Base-by-base conservation (phyloP, 2,329 filamentous ascomycete species). In the Colletotrichum tofieldiae region DNA sequence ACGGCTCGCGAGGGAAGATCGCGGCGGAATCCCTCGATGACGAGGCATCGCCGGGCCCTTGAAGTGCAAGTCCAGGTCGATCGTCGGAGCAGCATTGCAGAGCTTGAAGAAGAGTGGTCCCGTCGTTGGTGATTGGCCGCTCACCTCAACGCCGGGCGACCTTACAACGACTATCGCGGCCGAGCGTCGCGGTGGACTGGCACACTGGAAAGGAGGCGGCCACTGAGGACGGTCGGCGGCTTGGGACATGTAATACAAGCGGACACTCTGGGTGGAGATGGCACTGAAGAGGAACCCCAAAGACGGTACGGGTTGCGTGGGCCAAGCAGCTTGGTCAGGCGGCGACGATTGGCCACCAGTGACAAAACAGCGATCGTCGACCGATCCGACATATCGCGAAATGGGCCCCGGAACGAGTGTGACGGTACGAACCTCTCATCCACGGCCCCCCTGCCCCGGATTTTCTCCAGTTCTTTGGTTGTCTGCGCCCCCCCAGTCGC, bases 321-420 rank as follows among this genome's bases (percentile, higher is more conserved):
- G 70, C 70, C 70, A 72, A 72, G 70, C 65, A 70, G 52, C 52
- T 60, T 72, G 60, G 54, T 69, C 59, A 72, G 70, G 59, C 70
- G 66, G 39, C 70, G 60, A 52, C 43, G 39, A 60, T 70, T 60
- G 66, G 54, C 45, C 59, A 70, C 54, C 66, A 64, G 66, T 72
- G 39, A 72, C 65, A 60, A 60, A 39, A 12, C 66, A 64, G 59
- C 59, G 65, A 72, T 72, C 70, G 20, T 60, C 66, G 41, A 64
- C 52, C 47, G 70, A 60, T 72, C 59, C 65, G 59, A 65, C 65
- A 55, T 55, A 43, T 69, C 64, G 37, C 59, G 59, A 60, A 69
- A 51, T 64, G 61, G 35, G 39, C 39, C 65, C 70, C 54, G 60
- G 66, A 54, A 64, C 29, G 52, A 64, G 65, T 69, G 69, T 16